Evolutionary conservation across 139 green algal genomes (phyloP), one percentile per base, ranked within the genome.

Genomic region (Chlamydomonas sp.): DNA sequence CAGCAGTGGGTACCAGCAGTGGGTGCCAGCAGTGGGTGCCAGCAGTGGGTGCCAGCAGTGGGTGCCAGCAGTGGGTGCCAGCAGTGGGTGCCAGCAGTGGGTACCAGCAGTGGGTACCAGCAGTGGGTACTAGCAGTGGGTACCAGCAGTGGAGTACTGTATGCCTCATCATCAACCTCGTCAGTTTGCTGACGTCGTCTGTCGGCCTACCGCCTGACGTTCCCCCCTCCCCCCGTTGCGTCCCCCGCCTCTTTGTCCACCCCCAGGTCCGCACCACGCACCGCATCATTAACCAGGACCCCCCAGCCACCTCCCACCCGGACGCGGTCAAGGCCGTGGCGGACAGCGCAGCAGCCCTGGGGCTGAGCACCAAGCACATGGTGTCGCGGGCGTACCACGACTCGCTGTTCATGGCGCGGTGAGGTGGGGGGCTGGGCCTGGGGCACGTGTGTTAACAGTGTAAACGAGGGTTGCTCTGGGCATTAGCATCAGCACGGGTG

Each of bases 341-440:
- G 59, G 77, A 68, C 0, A 85, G 97, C 3, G 95, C 93, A 0
- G n/a, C 93, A 71, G 20, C 91, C 57, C 88, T 99, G 58, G 91
- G 91, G 0, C 88, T 96, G 1, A 88, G 8, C 67, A 94, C 92
- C 58, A 96, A 90, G 86, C 80, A 79, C 15, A 98, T 99, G 96
- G 95, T 99, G 74, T 97, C 92, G 90, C 88, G 98, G 1, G 97
- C 97, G 1, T 99, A 99, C 89, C 97, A 99, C 86, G 97, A 99
- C 89, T 95, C 97, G 2, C 93, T 99, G 14, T 99, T 99, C 91
- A 99, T 99, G 97, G 95, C 98, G 4, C 88, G 88, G 90, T 93
- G 64, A 3, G 92, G 81, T 90, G 96, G 61, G 91, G 91, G 18
- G 93, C 90, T 31, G 95, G 90, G 17, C 94, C 89, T 31, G 73